Evolutionary conservation across 371 early-diverging fungal species (phyloP).

Genomic region (Mucor velutinosus): DNA sequence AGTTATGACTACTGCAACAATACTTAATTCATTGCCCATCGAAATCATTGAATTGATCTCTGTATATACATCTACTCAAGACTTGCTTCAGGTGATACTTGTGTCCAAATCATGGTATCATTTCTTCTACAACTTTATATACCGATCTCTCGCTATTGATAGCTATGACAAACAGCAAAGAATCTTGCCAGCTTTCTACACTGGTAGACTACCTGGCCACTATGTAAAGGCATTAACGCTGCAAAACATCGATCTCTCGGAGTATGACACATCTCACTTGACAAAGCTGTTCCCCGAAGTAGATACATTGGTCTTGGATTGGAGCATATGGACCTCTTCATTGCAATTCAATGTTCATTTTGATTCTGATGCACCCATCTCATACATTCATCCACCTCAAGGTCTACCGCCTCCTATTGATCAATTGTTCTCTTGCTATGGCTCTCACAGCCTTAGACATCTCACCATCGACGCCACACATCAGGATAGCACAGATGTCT

Average conservation of each 20-base stretch:
- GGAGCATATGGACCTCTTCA: constrained; percentile 11
- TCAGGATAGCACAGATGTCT: constrained; percentile 5
- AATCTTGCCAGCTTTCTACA: constrained; percentile 3
- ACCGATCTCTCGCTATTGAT: constrained; percentile 1
- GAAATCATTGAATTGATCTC: constrained; percentile 21
- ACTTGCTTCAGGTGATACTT: constrained; percentile 11
- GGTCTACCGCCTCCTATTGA: constrained; percentile 6
- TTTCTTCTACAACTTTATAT: constrained; percentile 10
- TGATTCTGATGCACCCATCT: constrained; percentile 7
- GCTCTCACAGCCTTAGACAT: neutral
- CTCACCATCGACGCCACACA: neutral
- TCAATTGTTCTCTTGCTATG: constrained; percentile 8
- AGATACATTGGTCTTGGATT: constrained; percentile 11
- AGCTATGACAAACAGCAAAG: neutral
- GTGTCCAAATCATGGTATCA: constrained; percentile 24
- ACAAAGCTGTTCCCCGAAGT: constrained; percentile 8
- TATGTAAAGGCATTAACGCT: constrained; percentile 4
- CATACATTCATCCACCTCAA: constrained; percentile 15
- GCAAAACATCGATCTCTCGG: neutral
- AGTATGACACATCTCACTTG: neutral
- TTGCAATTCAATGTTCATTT: neutral
- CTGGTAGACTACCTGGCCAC: constrained; percentile 9
- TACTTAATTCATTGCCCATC: constrained; percentile 1
- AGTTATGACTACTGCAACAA: neutral
- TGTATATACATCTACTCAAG: neutral